These are phyloP conservation scores for Ocimum tenuiflorum DNA, from an alignment of 257 asterid species.

Conservation along the genomic window DNA sequence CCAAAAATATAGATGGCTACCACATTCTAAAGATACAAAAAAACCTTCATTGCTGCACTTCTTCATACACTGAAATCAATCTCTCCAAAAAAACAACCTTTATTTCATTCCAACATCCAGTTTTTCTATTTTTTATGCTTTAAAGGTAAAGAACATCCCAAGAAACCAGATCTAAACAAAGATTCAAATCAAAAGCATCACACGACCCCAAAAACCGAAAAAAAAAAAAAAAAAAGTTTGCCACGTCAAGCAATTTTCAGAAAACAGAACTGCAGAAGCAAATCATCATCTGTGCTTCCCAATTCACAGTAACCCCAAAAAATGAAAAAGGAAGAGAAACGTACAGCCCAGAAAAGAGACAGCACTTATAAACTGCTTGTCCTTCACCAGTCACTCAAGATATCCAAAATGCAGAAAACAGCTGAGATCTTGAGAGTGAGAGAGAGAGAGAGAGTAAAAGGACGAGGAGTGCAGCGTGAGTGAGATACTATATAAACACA, in stretches of 20 bases:
- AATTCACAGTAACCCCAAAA: neutral
- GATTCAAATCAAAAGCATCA: neutral
- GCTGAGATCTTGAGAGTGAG: conserved; percentile 20
- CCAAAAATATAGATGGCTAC: too few species aligned
- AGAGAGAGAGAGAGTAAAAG: conserved; percentile 22
- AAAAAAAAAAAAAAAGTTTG: too few species aligned
- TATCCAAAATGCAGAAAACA: conserved; percentile 21
- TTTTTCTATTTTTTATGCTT: neutral
- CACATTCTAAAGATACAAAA: neutral
- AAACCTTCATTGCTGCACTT: neutral
- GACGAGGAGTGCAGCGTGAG: conserved; percentile 43
- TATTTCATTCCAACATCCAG: neutral
- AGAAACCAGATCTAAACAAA: conserved; percentile 23
- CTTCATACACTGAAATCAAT: neutral
- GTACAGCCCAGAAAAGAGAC: conserved; percentile 20
- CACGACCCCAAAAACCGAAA: neutral
- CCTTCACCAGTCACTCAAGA: conserved; percentile 3
- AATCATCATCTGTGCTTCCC: neutral
- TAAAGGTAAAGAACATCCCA: neutral
- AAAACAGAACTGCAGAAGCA: neutral
- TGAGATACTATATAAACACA: conserved; percentile 43
- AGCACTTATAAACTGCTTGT: conserved; percentile 12
- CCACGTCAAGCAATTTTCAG: neutral
- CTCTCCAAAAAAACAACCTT: neutral
- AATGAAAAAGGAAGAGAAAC: neutral